Base-by-base conservation (phyloP, 352 stramenopile species). In the Phytophthora pseudosyringae region DNA sequence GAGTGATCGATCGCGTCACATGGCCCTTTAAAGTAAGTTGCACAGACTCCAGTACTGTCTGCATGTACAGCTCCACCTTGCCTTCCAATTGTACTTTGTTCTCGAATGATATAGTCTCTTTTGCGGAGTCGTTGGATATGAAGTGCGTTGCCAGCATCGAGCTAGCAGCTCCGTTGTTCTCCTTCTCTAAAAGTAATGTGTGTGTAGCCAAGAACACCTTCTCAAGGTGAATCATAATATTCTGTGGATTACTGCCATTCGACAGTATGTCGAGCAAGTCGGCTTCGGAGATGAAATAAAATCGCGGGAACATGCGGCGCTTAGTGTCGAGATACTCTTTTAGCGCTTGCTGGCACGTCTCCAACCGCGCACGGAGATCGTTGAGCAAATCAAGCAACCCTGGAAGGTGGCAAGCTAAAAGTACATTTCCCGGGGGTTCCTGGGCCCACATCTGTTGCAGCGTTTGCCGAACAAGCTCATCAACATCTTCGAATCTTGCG, bases 61-160 rank as follows among this genome's bases (percentile, higher is more conserved):
- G 92, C 63, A 99, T 85, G 63, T 99, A 99, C 8, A 97, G 64
- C 64, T 99, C 96, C 15, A 98, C 95, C 82, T 99, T 99, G 9
- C 97, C 97, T 44, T 93, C 76, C 1, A 99, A 71, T 11, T 78
- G 67, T 6, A 99, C 79, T 4, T 81, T 82, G 13, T 79, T 80
- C 57, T 98, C 93, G 57, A 99, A 98, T 11, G 80, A 63, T 26
- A 98, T 88, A 26, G 76, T 75, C 64, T 99, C 97, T 45, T 79
- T 89, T 15, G 94, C 91, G 1, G 97, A 73, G 49, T 92, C 90
- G 50, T 89, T 90, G 3, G 95, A 97, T 49, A 99, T 75, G 59
- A 97, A 98, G 60, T 94, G 80, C 6, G 87, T 96, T 31, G 92
- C 89, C 1, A 81, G 60, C 1, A 85, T 86, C 9, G 80, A 82